Percentiles rank a stretch among this genome's conserved stretches.
Evolutionary conservation across 2,329 filamentous ascomycete genomes (phyloP).

Genomic region (Fusarium napiforme): DNA sequence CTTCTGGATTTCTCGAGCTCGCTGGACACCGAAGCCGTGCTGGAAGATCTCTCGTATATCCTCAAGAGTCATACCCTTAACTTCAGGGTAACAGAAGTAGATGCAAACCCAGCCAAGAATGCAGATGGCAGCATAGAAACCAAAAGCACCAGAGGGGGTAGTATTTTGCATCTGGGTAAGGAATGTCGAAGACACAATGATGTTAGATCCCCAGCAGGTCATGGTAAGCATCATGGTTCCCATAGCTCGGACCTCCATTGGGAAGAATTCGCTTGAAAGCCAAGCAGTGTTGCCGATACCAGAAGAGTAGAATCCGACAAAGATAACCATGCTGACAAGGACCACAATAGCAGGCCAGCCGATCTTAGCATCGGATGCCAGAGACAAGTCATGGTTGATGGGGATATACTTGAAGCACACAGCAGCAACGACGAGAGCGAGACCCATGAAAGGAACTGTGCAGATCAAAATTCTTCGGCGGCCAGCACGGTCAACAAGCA

Average conservation of each 20-base stretch:
- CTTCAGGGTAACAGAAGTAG: constrained; percentile 63
- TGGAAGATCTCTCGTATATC: constrained; percentile 63
- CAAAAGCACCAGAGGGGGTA: constrained; percentile 61
- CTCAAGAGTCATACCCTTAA: constrained; percentile 65
- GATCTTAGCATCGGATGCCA: constrained; percentile 48
- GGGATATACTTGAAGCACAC: constrained; percentile 56
- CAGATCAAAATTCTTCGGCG: constrained; percentile 57
- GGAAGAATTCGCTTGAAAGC: constrained; percentile 59
- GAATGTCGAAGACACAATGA: constrained; percentile 63
- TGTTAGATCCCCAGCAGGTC: constrained; percentile 59
- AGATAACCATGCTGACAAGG: constrained; percentile 48
- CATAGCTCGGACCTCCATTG: constrained; percentile 59
- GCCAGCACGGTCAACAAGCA: constrained; percentile 58
- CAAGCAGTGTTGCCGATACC: constrained; percentile 60
- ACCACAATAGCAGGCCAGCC: constrained; percentile 55
- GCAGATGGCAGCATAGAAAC: constrained; percentile 63
- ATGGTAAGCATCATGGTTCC: constrained; percentile 61
- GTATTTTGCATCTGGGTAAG: constrained; percentile 59
- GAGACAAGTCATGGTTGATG: constrained; percentile 54
- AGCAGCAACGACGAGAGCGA: constrained; percentile 55
- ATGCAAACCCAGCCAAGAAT: constrained; percentile 56
- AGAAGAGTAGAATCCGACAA: constrained; percentile 52
- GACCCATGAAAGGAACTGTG: constrained; percentile 57
- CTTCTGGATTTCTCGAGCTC: constrained; percentile 53
- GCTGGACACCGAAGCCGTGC: constrained; percentile 58